phyloP scores from a whole-genome alignment of 495 filamentous ascomycete species.

The Extremus antarcticus region DNA sequence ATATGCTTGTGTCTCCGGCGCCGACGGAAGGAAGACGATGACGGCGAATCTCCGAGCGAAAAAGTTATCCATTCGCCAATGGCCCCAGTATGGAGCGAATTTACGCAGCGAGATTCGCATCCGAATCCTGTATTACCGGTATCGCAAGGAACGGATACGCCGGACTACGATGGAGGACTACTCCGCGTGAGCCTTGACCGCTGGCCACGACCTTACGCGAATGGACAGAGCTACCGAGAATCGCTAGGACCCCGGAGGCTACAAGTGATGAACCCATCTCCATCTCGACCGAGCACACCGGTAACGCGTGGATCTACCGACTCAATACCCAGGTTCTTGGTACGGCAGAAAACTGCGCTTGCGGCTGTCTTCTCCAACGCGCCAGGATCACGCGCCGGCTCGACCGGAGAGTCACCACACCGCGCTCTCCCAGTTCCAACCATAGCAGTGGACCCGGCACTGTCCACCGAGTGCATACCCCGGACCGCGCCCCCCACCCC shows the following conservation, averaged over 20 bases:
- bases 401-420: background rate
- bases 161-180: background rate
- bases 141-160: background rate
- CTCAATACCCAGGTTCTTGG: background rate
- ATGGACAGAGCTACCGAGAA: conserved; percentile 13
- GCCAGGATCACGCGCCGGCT: background rate
- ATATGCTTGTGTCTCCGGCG: conserved; percentile 11
- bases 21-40: background rate
- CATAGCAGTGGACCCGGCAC: conserved; percentile 5
- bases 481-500: conserved; percentile 1
- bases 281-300: conserved; percentile 8
- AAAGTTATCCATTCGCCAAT: conserved; percentile 8
- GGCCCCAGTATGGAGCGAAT: conserved; percentile 6
- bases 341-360: conserved; percentile 10
- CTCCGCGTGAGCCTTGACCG: conserved; percentile 13
- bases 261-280: conserved; percentile 11
- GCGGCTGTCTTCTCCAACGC: conserved; percentile 4
- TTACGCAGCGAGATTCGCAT: background rate
- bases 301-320: background rate
- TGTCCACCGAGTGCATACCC: conserved; percentile 10
- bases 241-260: conserved; percentile 13
- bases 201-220: conserved; percentile 17
- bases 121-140: conserved; percentile 1
- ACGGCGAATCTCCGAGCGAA: background rate
- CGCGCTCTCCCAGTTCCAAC: background rate